These are phyloP conservation scores for Paracoccidioides lutzii DNA, from an alignment of 2,329 filamentous ascomycete genomes.

Conservation along the genomic window DNA sequence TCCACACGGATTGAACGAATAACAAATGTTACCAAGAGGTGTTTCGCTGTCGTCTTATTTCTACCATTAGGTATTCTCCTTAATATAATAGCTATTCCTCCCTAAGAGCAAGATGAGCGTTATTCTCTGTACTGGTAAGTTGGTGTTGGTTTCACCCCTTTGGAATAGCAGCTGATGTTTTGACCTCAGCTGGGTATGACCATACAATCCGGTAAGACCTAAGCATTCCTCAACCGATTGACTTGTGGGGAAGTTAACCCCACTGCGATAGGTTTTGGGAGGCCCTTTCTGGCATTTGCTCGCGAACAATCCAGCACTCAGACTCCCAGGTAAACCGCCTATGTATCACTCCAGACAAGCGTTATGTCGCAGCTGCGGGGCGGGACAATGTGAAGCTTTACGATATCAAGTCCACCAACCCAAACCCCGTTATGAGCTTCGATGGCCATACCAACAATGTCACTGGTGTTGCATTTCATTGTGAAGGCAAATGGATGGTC, in stretches of 20 bases:
- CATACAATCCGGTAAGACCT: slow-evolving; percentile 55
- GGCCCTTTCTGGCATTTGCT: slow-evolving; percentile 92
- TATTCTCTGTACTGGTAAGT: slow-evolving; percentile 52
- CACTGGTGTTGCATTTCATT: slow-evolving; percentile 94
- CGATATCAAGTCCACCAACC: slow-evolving; percentile 97
- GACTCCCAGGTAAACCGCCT: slow-evolving; percentile 97
- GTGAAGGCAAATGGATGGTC: slow-evolving; percentile 99
- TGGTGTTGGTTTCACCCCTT: slow-evolving; percentile 4
- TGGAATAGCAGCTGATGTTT: slow-evolving; percentile 10
- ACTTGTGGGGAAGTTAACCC: background rate
- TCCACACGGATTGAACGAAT: background rate
- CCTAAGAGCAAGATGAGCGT: slow-evolving; percentile 43
- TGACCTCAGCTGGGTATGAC: slow-evolving; percentile 52
- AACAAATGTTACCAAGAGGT: background rate
- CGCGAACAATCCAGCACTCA: slow-evolving; percentile 91
- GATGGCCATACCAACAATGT: slow-evolving; percentile 94
- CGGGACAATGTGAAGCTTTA: slow-evolving; percentile 90
- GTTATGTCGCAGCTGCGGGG: slow-evolving; percentile 72
- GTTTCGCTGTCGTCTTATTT: background rate
- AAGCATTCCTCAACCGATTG: background rate
- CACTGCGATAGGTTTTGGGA: slow-evolving; percentile 71
- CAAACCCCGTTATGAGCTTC: slow-evolving; percentile 82
- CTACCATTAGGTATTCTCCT: background rate
- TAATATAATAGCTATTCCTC: background rate
- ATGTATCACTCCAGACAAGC: slow-evolving; percentile 96